Base-by-base conservation (phyloP, 1,284 basidiomycete genomes). In the Ceratobasidium sp. region DNA sequence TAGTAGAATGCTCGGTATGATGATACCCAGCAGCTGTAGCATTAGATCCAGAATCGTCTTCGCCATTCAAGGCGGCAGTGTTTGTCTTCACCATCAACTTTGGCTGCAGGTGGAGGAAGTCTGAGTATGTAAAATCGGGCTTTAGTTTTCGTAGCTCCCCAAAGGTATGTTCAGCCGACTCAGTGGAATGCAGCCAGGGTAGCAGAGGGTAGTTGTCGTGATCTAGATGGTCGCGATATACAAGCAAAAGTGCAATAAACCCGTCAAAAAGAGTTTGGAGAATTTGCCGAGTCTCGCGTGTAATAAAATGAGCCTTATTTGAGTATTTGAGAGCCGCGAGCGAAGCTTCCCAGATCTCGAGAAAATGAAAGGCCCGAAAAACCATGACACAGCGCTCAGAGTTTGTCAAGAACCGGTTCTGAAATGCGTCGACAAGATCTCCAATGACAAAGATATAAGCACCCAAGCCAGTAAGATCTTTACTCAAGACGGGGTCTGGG, bases 161-260 rank as follows among this genome's bases (percentile, higher is more conserved):
- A 74, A 84, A 84, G 8, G 78, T 54, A 74, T 84, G 83, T 62
- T 84, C 81, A 66, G 78, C 80, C 0, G 77, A 59, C 67, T 83
- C 80, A 0, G 75, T 84, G 0, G 80, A 80, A 55, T 81, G 80
- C 0, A 83, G 74, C 83, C 83, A 85, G 1, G 81, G 83, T 0
- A 83, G 76, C 0, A 85, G 76, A 0, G 83, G 83, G 14, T 70
- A 63, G 1, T 32, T 49, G 3, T 63, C 3, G 7, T 55, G 61
- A 2, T 63, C 43, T 18, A 79, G 26, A 59, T 80, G 75, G 70
- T 84, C 81, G 5, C 82, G 80, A 75, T 84, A 78, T 46, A 83
- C 77, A 58, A 79, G 44, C 13, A 84, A 44, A 0, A 84, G 76
- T 44, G 66, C 66, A 1, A 84, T 54, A 16, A 79, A 75, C 0